phyloP scores from a whole-genome alignment of 2,329 filamentous ascomycete species.

The Pleoardoris graminearum region DNA sequence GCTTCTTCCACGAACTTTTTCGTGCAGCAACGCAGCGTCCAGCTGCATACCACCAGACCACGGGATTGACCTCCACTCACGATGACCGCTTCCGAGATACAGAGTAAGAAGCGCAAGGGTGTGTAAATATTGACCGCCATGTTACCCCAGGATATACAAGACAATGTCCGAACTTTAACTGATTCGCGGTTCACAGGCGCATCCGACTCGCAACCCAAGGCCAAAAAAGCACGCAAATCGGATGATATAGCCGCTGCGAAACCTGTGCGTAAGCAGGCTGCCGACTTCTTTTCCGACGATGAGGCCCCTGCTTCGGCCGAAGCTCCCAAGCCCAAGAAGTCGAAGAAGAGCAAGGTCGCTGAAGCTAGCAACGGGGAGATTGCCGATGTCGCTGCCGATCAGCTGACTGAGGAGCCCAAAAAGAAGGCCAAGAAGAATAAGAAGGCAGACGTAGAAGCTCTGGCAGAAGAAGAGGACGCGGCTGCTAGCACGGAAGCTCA shows the following conservation, averaged over 20 bases:
- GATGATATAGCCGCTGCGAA: conserved; percentile 34
- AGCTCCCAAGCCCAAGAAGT: conserved; percentile 12
- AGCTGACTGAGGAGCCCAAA: conserved; percentile 1
- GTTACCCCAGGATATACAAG: too few relatives aligned
- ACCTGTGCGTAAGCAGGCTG: conserved; percentile 41
- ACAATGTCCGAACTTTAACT: conserved; percentile 12
- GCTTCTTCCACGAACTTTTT: conserved; percentile 38
- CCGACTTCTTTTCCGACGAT: conserved; percentile 40
- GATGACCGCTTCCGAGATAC: conserved; percentile 59
- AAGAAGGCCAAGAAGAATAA: conserved; percentile 11
- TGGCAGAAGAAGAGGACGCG: not conserved
- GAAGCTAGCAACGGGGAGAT: conserved; percentile 10
- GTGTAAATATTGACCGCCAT: conserved; percentile 10
- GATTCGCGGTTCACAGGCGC: conserved; percentile 32
- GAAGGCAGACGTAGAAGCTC: not conserved
- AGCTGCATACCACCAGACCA: conserved; percentile 6
- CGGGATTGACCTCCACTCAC: conserved; percentile 19
- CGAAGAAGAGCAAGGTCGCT: conserved; percentile 10
- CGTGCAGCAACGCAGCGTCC: conserved; percentile 20
- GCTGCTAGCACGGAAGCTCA: not conserved
- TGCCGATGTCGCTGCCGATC: conserved; percentile 8
- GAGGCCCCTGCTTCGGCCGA: conserved; percentile 18
- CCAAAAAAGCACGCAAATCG: conserved; percentile 46
- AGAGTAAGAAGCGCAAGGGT: conserved; percentile 62
- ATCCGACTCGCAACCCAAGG: conserved; percentile 37